Evolutionary conservation across 2,329 filamentous ascomycete genomes (phyloP).

Genomic region (Xylaria sp.): DNA sequence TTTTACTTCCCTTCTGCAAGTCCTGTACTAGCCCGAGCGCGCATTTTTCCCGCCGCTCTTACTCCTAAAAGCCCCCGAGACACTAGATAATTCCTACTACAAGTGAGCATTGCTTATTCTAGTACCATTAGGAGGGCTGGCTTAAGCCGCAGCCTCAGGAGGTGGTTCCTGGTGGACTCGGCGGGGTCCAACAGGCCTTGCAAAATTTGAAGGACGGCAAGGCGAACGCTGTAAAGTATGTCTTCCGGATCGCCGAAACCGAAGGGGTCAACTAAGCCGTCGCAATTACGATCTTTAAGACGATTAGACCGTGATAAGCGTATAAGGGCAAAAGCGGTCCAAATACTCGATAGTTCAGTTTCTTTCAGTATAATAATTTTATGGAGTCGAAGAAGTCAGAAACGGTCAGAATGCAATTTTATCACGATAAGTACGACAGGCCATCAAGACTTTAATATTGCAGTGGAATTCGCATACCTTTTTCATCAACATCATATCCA

Average conservation of each 20-base stretch:
- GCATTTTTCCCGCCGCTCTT: neutral
- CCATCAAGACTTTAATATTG: neutral
- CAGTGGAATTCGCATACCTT: neutral
- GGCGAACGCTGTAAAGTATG: slow-evolving; percentile 58
- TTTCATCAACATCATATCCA: neutral
- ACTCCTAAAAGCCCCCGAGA: neutral
- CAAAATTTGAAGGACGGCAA: slow-evolving; percentile 49
- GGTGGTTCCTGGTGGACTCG: slow-evolving; percentile 48
- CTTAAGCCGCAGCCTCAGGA: slow-evolving; percentile 16
- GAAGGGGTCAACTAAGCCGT: neutral
- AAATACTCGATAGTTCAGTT: neutral
- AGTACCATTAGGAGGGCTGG: neutral
- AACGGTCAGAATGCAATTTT: neutral
- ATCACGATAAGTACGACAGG: neutral
- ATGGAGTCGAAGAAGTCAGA: neutral
- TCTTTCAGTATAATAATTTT: neutral
- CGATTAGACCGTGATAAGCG: neutral
- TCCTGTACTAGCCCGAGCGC: neutral
- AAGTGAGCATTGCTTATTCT: neutral
- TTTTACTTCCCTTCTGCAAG: neutral
- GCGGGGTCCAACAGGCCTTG: slow-evolving; percentile 50
- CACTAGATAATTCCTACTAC: neutral
- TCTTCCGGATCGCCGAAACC: slow-evolving; percentile 49
- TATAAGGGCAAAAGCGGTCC: neutral
- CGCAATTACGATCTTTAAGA: neutral